Percentiles rank a stretch among this genome's conserved stretches.
These are phyloP conservation scores for Melaleuca quinquenervia DNA, from an alignment of 345 rosid species.

Conservation along the genomic window DNA sequence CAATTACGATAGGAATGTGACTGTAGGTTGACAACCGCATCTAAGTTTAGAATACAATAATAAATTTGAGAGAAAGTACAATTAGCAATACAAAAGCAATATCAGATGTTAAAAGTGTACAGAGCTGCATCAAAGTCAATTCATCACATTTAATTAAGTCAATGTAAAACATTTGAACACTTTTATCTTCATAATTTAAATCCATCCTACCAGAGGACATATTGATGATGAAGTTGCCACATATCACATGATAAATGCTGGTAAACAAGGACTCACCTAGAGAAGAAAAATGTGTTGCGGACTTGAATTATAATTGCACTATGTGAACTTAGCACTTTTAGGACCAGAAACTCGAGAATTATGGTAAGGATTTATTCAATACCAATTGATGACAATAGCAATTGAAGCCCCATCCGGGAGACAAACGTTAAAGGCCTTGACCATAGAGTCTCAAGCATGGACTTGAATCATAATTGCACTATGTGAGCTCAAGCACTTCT, in stretches of 20 bases:
- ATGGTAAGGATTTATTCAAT: not conserved
- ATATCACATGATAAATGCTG: not conserved
- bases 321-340: not conserved
- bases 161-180: not conserved
- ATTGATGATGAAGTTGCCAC: not conserved
- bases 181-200: not conserved
- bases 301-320: not conserved
- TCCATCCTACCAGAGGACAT: not conserved
- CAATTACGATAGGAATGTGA: not conserved
- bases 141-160: not conserved
- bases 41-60: not conserved
- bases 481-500: not conserved
- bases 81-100: not conserved
- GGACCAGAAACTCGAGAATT: not conserved
- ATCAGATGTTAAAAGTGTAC: not conserved
- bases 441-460: not conserved
- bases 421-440: not conserved
- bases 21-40: not conserved
- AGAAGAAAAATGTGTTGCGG: not conserved
- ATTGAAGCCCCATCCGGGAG: not conserved
- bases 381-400: not conserved
- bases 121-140: not conserved
- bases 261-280: not conserved
- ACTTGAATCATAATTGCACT: not conserved
- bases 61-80: not conserved